Conservation (phyloP, 495 filamentous ascomycete genomes). For the Massariosphaeria phaeospora region DNA sequence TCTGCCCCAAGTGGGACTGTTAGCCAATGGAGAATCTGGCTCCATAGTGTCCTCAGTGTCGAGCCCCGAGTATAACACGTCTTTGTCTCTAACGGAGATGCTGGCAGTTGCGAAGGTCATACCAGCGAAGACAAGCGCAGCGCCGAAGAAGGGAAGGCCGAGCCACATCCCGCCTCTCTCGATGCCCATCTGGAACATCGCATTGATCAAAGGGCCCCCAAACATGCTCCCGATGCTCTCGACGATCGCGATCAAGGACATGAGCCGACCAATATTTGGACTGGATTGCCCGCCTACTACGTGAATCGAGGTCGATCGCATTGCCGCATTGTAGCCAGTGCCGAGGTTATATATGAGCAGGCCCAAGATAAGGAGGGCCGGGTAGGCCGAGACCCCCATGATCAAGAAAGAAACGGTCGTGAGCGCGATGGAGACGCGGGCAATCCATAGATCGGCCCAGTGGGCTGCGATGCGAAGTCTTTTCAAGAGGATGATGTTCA, state of each 20-base stretch:
- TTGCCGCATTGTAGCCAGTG: conserved; percentile 35
- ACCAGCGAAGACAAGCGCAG: conserved; percentile 12
- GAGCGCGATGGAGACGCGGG: conserved; percentile 37
- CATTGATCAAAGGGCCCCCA: conserved; percentile 41
- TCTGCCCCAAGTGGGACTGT: too few species aligned
- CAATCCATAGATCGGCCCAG: conserved; percentile 38
- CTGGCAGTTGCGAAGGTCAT: conserved; percentile 14
- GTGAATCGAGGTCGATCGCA: conserved; percentile 41
- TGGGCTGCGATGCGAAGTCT: conserved; percentile 36
- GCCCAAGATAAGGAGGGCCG: conserved; percentile 37
- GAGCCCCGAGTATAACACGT: background rate
- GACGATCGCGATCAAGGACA: conserved; percentile 39
- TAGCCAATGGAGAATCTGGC: background rate
- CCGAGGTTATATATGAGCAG: conserved; percentile 42
- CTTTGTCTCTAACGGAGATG: conserved; percentile 7
- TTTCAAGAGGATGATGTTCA: conserved; percentile 31
- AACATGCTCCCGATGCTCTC: conserved; percentile 37
- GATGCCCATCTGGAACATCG: conserved; percentile 42
- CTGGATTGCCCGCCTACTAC: conserved; percentile 39
- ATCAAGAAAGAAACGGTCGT: conserved; percentile 36
- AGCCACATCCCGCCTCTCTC: conserved; percentile 36
- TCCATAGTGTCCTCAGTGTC: conserved; percentile 1
- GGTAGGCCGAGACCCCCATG: conserved; percentile 37
- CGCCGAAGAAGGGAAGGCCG: conserved; percentile 18
- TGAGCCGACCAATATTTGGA: conserved; percentile 36